Conservation (phyloP, 495 filamentous ascomycete genomes). For the Aspergillus conjunctus region DNA sequence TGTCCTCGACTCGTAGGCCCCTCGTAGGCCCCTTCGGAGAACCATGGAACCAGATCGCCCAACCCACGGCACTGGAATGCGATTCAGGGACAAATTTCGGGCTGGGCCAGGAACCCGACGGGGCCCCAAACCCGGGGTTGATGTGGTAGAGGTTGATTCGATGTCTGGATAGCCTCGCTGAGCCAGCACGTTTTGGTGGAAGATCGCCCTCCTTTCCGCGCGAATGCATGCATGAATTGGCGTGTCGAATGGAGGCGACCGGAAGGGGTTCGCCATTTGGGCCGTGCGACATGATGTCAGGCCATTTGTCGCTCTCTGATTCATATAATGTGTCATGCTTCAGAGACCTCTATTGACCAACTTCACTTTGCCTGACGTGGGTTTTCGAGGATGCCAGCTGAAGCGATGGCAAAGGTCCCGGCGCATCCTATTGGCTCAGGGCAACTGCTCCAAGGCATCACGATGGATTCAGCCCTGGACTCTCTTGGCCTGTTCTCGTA, state of each 20-base stretch:
- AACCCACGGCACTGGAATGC: background rate
- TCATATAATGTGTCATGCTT: background rate
- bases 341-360: background rate
- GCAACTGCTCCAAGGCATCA: background rate
- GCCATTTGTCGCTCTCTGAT: slow-evolving; percentile 1
- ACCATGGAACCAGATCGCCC: slow-evolving; percentile 13
- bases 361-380: background rate
- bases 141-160: slow-evolving; percentile 15
- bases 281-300: slow-evolving; percentile 3
- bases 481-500: background rate
- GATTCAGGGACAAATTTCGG: background rate
- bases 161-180: slow-evolving; percentile 10
- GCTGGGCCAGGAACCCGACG: slow-evolving; percentile 19
- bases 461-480: slow-evolving; percentile 9
- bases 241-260: background rate
- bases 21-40: too few species aligned
- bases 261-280: background rate
- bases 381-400: background rate
- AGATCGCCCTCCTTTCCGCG: slow-evolving; percentile 5
- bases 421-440: background rate
- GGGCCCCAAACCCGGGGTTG: slow-evolving; percentile 8
- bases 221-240: slow-evolving; percentile 5
- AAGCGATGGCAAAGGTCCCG: background rate
- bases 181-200: slow-evolving; percentile 2
- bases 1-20: too few species aligned